Evolutionary conservation across 441 rosid genomes (phyloP), one percentile per base, ranked within the genome.

Genomic region (Omphalea diandra): DNA sequence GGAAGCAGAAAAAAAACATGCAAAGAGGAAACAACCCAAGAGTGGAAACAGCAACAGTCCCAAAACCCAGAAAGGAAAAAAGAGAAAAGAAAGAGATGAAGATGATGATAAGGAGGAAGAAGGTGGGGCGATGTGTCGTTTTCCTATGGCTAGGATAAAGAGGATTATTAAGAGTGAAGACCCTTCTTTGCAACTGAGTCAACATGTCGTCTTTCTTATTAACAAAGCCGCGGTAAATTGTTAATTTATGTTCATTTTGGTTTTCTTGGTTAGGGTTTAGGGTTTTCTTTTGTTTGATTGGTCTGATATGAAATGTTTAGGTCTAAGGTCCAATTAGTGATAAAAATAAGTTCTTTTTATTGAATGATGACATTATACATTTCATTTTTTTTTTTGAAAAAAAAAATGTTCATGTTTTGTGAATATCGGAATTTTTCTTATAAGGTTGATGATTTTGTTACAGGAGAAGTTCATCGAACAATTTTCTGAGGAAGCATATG

Each of bases 391-490:
- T 18, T 24, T 61, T 17, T 4, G 6, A 1, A 22, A 0, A 14
- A 31, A 56, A 3, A 7, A n/a, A n/a, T n/a, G n/a, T n/a, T n/a
- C n/a, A n/a, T n/a, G n/a, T n/a, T n/a, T n/a, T n/a, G n/a, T n/a
- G n/a, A n/a, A n/a, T 27, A 1, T 57, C 4, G 41, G 5, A 68
- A 32, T 41, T 33, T 11, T 11, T 44, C 11, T 56, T 14, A 70
- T 63, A 65, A 27, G 20, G 32, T 38, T 53, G 26, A 20, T 66
- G 76, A 76, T 31, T 57, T 27, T 57, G 43, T 50, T 80, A 78
- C 81, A 94, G 98, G 97, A 87, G 76, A 83, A 80, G 80, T 91
- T 94, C 74, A 77, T 94, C n/a, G 87, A 83, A 40, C 77, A 81
- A 54, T 85, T 87, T 69, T 76, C 87, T 59, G 92, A 84, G 81